Evolutionary conservation across 148 eudicot genomes (phyloP).

Genomic region (Spergularia marina): DNA sequence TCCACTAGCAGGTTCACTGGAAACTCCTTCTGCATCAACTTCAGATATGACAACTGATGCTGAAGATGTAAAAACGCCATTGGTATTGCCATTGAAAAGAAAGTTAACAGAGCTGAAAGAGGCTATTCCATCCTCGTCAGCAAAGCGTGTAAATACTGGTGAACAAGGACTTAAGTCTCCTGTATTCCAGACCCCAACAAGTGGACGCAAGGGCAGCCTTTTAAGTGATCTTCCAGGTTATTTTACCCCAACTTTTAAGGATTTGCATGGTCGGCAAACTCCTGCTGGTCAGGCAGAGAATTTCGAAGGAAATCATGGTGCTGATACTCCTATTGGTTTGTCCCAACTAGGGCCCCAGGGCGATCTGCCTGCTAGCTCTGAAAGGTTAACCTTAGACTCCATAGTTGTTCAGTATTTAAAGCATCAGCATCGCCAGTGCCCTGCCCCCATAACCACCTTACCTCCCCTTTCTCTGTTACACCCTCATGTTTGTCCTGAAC

Average conservation of each 20-base stretch:
- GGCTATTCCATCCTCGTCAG: conserved; percentile 35
- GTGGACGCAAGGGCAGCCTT: conserved; percentile 50
- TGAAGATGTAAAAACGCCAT: conserved; percentile 68
- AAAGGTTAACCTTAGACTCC: conserved; percentile 79
- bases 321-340: conserved; percentile 32
- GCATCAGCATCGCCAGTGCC: conserved; percentile 98
- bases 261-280: conserved; percentile 42
- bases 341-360: conserved; percentile 42
- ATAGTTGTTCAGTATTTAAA: conserved; percentile 89
- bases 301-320: conserved; percentile 50
- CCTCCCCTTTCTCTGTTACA: conserved; percentile 94
- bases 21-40: conserved; percentile 39
- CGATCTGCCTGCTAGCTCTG: conserved; percentile 51
- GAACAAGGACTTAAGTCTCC: conserved; percentile 70
- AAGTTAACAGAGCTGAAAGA: conserved; percentile 72
- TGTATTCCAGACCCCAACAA: conserved; percentile 51
- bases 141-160: conserved; percentile 54
- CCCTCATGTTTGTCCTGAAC: conserved; percentile 94
- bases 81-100: conserved; percentile 78
- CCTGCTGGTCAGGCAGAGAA: conserved; percentile 32
- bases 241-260: conserved; percentile 56
- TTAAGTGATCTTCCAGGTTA: conserved; percentile 46
- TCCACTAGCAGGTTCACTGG: conserved; percentile 35
- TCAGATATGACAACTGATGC: conserved; percentile 39
- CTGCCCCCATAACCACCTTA: conserved; percentile 95